phyloP scores from a whole-genome alignment of 148 eudicot species.

The Polygonum maritimum region DNA sequence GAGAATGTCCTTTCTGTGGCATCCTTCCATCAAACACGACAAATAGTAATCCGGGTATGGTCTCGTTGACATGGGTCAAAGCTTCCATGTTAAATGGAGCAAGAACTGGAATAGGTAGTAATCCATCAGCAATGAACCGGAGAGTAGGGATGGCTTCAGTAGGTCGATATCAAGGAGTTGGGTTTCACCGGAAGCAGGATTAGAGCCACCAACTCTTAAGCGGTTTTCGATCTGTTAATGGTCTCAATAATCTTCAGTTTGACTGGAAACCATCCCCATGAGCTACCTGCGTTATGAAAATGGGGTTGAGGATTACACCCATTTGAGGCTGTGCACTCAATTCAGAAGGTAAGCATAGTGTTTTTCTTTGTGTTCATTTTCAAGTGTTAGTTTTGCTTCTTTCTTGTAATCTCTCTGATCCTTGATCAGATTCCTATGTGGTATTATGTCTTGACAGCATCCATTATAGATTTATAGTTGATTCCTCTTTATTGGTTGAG shows the following conservation, averaged over 20 bases:
- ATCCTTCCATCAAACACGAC: no score
- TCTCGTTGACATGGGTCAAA: background rate
- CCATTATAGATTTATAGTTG: background rate
- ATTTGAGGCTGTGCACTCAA: background rate
- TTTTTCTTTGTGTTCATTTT: background rate
- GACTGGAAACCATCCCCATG: background rate
- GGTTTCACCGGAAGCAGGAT: background rate
- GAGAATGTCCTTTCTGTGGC: constrained; percentile 29
- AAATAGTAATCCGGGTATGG: constrained; percentile 25
- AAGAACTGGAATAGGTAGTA: constrained; percentile 21
- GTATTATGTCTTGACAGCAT: background rate
- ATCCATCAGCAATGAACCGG: background rate
- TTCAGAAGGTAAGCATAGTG: background rate
- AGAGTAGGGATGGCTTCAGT: constrained; percentile 13
- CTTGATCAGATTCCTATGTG: background rate
- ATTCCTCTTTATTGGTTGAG: background rate
- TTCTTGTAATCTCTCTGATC: background rate
- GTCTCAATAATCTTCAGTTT: constrained; percentile 5
- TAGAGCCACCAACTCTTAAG: background rate
- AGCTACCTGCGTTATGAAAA: background rate
- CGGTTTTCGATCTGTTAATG: background rate
- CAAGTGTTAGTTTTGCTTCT: background rate
- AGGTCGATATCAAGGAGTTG: background rate
- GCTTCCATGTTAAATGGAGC: background rate
- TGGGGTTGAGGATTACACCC: no score